phyloP scores from a whole-genome alignment of 2,329 filamentous ascomycete species.

The Fonsecaea multimorphosa region DNA sequence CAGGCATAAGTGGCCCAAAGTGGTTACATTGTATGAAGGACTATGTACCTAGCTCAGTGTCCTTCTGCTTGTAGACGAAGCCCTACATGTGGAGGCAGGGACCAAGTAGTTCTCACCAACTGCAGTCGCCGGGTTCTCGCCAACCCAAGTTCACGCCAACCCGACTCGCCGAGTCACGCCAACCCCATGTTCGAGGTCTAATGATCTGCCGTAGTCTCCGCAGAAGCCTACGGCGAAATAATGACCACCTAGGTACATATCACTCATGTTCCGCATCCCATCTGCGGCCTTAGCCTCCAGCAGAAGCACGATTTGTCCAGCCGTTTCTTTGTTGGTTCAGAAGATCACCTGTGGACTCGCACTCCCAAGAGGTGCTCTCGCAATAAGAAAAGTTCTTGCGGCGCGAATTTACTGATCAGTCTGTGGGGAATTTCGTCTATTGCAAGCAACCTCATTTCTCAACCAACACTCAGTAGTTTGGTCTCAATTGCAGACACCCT shows the following conservation, averaged over 20 bases:
- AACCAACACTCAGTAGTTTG: neutral
- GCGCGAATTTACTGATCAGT: neutral
- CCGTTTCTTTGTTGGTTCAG: neutral
- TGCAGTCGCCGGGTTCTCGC: too few relatives aligned
- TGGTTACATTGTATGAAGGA: neutral
- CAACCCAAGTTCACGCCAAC: too few relatives aligned
- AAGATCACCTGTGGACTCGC: neutral
- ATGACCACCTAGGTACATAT: too few relatives aligned
- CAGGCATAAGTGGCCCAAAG: neutral
- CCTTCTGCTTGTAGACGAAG: too few relatives aligned
- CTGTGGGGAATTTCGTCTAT: neutral
- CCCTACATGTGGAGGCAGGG: neutral
- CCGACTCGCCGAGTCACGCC: too few relatives aligned
- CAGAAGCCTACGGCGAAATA: too few relatives aligned
- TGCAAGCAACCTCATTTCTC: neutral
- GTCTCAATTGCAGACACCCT: neutral
- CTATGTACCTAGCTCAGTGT: neutral
- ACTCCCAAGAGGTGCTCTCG: neutral
- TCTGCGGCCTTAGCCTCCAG: too few relatives aligned
- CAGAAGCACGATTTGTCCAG: neutral
- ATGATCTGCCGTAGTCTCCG: too few relatives aligned
- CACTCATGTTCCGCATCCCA: too few relatives aligned
- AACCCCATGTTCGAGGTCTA: too few relatives aligned
- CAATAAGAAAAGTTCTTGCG: neutral
- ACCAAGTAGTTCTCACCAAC: too few relatives aligned